Evolutionary conservation across 2,329 filamentous ascomycete species (phyloP), one percentile per base, ranked within the genome.

Genomic region (Aureobasidium lini): DNA sequence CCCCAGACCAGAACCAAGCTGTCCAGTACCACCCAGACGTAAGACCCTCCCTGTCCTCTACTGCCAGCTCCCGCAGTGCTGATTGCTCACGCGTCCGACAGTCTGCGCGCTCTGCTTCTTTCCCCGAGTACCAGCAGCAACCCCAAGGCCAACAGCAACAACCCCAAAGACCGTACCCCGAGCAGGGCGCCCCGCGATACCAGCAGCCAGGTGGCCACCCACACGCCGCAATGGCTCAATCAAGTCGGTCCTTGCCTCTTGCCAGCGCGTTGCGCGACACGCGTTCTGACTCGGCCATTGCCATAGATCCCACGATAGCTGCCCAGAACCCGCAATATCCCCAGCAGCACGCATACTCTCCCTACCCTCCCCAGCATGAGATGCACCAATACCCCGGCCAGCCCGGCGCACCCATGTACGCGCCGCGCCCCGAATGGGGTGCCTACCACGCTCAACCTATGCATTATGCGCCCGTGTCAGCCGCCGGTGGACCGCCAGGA

Each of bases 261-360:
- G 83, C 86, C 83, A 88, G 91, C 65, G 65, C 66, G 64, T 61
- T 65, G 60, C 63, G 64, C 75, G 70, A 73, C 82, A 83, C 87
- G 79, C 92, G 90, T 78, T 95, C 92, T 96, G 89, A 96, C 90
- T 84, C 83, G 84, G 87, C 90, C 86, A 85, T 95, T 81, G 90
- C 90, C 87, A 92, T 95, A 96, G 93, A 96, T 95, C 91, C 92
- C 71, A 95, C 91, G 75, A 96, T 96, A 75, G 89, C 91, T 76
- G 87, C 62, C 13, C 89, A 90, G 72, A 96, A 90, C 81, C 92
- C 93, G 62, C 92, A 90, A 69, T 96, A 95, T 74, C 84, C 89
- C 68, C 88, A 90, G 65, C 83, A 85, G 64, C 79, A 81, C 63
- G 86, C 88, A 73, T 95, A 95, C 75, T 93, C 91, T 67, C 90